Evolutionary conservation across 108 stramenopile species (phyloP).

Genomic region (Stephanodiscus triporus): DNA sequence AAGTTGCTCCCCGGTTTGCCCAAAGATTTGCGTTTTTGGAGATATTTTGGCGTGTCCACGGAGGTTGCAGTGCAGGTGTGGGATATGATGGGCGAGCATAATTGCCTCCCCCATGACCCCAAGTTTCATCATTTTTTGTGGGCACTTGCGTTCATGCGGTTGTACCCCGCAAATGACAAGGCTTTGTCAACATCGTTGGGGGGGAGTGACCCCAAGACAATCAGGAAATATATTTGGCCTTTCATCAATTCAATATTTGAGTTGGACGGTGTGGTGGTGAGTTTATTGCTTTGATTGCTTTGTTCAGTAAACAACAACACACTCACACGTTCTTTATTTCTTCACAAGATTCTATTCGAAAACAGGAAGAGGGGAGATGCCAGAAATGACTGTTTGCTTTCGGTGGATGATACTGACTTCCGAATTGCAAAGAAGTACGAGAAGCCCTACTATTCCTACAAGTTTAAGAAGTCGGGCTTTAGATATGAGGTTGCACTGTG

Average conservation of each 20-base stretch:
- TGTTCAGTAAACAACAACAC: background rate
- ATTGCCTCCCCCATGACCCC: background rate
- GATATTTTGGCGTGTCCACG: constrained; percentile 2
- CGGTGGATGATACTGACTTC: constrained; percentile 21
- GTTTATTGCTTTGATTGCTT: background rate
- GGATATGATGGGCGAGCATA: background rate
- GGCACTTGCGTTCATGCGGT: constrained; percentile 19
- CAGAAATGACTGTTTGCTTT: constrained; percentile 7
- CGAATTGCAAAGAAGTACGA: constrained; percentile 1
- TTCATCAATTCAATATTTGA: constrained; percentile 7
- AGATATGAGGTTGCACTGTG: constrained; percentile 35
- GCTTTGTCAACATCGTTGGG: background rate
- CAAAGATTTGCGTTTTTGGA: background rate
- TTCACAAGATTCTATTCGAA: constrained; percentile 17
- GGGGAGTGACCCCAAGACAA: constrained; percentile 15
- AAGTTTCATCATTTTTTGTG: constrained; percentile 10
- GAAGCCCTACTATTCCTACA: constrained; percentile 16
- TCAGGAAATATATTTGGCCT: constrained; percentile 18
- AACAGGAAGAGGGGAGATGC: constrained; percentile 1
- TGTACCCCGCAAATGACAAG: constrained; percentile 11
- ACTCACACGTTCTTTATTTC: background rate
- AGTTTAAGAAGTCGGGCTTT: constrained; percentile 30
- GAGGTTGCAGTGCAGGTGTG: constrained; percentile 10
- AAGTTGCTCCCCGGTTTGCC: background rate
- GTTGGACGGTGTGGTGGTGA: constrained; percentile 11